Base-by-base conservation (phyloP, 768 basidiomycete genomes). In the Cystofilobasidium bisporidii region DNA sequence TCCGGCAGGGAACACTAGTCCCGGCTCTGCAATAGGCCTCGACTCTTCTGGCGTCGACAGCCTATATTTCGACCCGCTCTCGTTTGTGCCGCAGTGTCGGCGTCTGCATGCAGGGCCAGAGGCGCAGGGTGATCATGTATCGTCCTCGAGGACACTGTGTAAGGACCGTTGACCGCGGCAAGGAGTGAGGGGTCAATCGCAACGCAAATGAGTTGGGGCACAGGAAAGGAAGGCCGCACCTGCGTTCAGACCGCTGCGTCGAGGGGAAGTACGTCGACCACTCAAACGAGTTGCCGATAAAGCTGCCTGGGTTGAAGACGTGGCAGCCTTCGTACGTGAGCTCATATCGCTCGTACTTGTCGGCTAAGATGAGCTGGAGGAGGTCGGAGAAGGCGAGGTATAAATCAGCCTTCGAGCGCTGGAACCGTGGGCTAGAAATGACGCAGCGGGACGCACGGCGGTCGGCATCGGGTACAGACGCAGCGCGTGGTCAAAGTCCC, bases 241-340 rank as follows among this genome's bases (percentile, higher is more conserved):
- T 69, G 30, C 47, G 36, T 24, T 64, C 76, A 47, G 92, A 93
- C 73, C 89, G 86, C 48, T 83, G 78, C 68, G 86, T 87, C 2
- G 88, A 84, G 17, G 93, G 93, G 67, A 86, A 88, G 72, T 93
- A 99, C 3, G 91, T 88, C 15, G 88, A 90, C 80, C 97, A 98
- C 8, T 84, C 82, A 71, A 90, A 87, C 8, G 86, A 82, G 59
- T 84, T 87, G 6, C 89, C 85, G 18, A 91, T 81, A 75, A 98
- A 97, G 60, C 87, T 86, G 24, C 96, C 93, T 0, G 96, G 96
- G 76, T 99, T 99, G 81, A 98, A 92, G 32, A 98, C 96, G 77
- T 98, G 96, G 73, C 96, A 98, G 15, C 91, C 91, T 67, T 93
- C 92, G 76, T 99, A 99, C 0, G 93, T 98, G 71, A 96, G 81